These are phyloP conservation scores for Prunus salicina DNA, from an alignment of 306 rosid genomes.

Conservation along the genomic window DNA sequence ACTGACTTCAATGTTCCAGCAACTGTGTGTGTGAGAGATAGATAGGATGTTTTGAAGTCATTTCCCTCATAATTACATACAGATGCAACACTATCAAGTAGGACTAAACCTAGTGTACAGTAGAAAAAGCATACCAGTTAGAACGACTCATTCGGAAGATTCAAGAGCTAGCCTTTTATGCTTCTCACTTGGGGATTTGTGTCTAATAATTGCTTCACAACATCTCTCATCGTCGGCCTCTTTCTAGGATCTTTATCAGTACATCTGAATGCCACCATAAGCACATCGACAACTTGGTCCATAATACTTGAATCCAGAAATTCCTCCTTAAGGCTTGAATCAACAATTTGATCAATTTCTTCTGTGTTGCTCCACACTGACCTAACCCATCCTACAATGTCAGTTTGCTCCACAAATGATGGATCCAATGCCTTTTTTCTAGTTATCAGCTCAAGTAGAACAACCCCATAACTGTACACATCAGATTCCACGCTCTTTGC, in stretches of 20 bases:
- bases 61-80: neutral
- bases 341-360: conserved; percentile 48
- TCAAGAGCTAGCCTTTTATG: neutral
- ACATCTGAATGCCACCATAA: conserved; percentile 60
- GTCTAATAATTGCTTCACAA: conserved; percentile 39
- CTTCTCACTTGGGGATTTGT: conserved; percentile 14
- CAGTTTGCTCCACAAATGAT: conserved; percentile 42
- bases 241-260: conserved; percentile 51
- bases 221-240: conserved; percentile 66
- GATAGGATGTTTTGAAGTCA: neutral
- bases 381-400: conserved; percentile 53
- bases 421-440: conserved; percentile 60
- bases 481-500: conserved; percentile 52
- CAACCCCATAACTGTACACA: conserved; percentile 75
- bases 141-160: neutral
- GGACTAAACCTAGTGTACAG: neutral
- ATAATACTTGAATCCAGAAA: conserved; percentile 29
- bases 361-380: conserved; percentile 40
- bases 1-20: no score
- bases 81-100: neutral
- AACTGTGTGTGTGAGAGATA: neutral
- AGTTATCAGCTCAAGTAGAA: conserved; percentile 71
- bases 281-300: conserved; percentile 44
- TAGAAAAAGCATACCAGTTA: neutral
- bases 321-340: conserved; percentile 51